Percentiles rank a stretch among this genome's conserved stretches.
Evolutionary conservation across 805 yeast genomes (phyloP).

Genomic region (Wickerhamiella lipophila): DNA sequence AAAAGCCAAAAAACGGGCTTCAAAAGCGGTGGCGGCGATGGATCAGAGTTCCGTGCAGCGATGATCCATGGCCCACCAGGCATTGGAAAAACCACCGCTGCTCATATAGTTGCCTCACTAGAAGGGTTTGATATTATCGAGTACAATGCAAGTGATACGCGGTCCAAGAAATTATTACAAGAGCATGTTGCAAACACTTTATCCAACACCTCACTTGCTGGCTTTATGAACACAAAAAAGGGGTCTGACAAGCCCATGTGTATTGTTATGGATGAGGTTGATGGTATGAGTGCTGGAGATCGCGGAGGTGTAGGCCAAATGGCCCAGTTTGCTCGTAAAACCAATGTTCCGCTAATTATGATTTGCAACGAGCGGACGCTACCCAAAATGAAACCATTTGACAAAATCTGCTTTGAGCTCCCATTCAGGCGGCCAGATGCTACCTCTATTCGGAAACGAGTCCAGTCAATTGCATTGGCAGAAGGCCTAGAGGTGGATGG

Average conservation of each 20-base stretch:
- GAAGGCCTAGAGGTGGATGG: constrained; percentile 76
- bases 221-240: constrained; percentile 41
- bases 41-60: constrained; percentile 63
- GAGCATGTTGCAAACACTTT: constrained; percentile 56
- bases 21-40: constrained; percentile 43
- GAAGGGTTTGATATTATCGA: constrained; percentile 73
- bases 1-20: constrained; percentile 42
- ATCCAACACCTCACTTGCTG: constrained; percentile 71
- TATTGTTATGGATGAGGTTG: constrained; percentile 96
- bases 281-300: constrained; percentile 98
- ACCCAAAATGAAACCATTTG: constrained; percentile 95
- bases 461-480: constrained; percentile 80
- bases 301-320: constrained; percentile 96
- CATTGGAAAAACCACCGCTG: constrained; percentile 82
- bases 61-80: constrained; percentile 91
- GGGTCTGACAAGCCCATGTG: constrained; percentile 44
- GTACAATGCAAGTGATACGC: constrained; percentile 77
- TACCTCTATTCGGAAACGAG: constrained; percentile 61
- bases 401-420: constrained; percentile 62
- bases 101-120: constrained; percentile 70
- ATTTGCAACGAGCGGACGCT: constrained; percentile 86
- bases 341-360: constrained; percentile 79
- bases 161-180: constrained; percentile 69
- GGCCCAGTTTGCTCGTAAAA: constrained; percentile 71
- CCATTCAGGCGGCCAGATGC: constrained; percentile 86